phyloP scores from a whole-genome alignment of 805 yeast species.

The Candida ascalaphidarum region DNA sequence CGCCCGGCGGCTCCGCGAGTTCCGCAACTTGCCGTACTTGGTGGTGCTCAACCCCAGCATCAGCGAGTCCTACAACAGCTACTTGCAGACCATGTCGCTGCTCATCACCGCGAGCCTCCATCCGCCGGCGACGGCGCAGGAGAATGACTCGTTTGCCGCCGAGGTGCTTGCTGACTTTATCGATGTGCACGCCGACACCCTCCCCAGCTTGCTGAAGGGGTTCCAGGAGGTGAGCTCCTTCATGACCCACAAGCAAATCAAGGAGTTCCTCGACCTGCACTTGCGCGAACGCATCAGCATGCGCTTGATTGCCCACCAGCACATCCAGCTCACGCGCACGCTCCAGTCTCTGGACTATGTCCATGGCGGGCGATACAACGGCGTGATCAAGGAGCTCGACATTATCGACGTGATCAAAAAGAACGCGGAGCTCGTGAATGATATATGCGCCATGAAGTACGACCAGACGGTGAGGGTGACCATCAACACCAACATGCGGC shows the following conservation, averaged over 20 bases:
- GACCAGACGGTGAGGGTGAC: constrained; percentile 60
- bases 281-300: constrained; percentile 78
- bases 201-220: constrained; percentile 76
- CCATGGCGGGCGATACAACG: constrained; percentile 29
- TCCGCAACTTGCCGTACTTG: constrained; percentile 73
- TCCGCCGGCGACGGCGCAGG: constrained; percentile 38
- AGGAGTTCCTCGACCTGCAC: constrained; percentile 64
- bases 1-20: constrained; percentile 61
- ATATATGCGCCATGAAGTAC: constrained; percentile 74
- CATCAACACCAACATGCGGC: constrained; percentile 37
- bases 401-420: constrained; percentile 56
- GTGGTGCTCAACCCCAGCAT: constrained; percentile 83
- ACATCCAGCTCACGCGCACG: constrained; percentile 48
- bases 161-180: constrained; percentile 49
- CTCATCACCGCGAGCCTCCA: constrained; percentile 24
- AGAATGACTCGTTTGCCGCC: constrained; percentile 44
- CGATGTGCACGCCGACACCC: constrained; percentile 75
- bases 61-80: constrained; percentile 65
- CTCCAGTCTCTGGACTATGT: constrained; percentile 19
- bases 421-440: constrained; percentile 71
- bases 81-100: constrained; percentile 55
- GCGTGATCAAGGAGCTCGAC: constrained; percentile 55
- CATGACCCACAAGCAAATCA: constrained; percentile 40
- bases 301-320: constrained; percentile 83
- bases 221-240: constrained; percentile 55